Base-by-base conservation (phyloP, 257 asterid genomes). In the Oldenlandia corymbosa region DNA sequence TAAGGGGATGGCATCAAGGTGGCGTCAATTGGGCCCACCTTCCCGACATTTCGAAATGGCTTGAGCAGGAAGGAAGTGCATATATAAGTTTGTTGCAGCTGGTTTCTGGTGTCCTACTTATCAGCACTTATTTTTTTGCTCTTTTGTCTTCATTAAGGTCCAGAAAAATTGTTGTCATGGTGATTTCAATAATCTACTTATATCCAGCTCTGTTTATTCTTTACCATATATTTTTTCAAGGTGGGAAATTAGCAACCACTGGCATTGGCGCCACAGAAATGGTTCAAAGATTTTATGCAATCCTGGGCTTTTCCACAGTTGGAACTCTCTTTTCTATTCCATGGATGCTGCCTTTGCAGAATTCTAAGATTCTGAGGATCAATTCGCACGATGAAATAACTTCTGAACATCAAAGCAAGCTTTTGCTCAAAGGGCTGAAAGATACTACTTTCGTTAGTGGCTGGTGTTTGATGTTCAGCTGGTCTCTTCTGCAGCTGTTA, bases 1-100 rank as follows among this genome's bases (percentile, higher is more conserved):
- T 91, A 80, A 80, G 94, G 74, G 96, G 91, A 68, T 91, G 98
- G 96, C 95, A 91, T 81, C 96, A 80, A 75, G 98, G 98, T 72
- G 98, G 98, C 56, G 96, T 91, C 81, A 91, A 91, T 83, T 91
- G 98, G 98, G 64, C 76, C 76, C 68, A 88, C 75, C 86, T 88
- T 64, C 90, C 94, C 1, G 98, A 91, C 74, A 84, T 88, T 58
- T 79, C 96, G 24, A 91, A 91, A 68, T 78, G 82, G 78, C 88
- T 91, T 39, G 85, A 72, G 67, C 83, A 81, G 70, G 83, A 75
- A n/a, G 95, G 92, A 65, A 20, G 66, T 48, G 39, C 37, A 45
- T 60, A 79, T 60, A 57, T 86, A 67, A 83, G 77, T 60, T 67
- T 76, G 42, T 60, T 88, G 71, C 98, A 84, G 78, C 70, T 83